Conservation (phyloP, 2,329 filamentous ascomycete species). For the Penicillium corylophilum region DNA sequence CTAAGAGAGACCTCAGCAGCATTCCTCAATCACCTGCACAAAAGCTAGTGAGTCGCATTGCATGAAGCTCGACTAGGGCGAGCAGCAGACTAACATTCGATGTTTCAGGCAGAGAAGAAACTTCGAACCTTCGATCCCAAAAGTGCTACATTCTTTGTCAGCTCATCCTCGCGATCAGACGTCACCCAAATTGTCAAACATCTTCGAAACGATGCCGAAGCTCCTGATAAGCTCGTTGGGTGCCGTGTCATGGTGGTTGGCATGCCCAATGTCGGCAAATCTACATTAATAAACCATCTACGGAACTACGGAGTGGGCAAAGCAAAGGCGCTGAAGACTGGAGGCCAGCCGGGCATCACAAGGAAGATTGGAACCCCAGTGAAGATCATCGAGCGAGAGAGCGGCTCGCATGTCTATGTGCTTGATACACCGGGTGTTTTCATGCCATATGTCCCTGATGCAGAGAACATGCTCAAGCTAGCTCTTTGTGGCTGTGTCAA, state of each 20-base stretch:
- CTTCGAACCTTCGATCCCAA: slow-evolving; percentile 36
- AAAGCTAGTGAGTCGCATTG: slow-evolving; percentile 35
- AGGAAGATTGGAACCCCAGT: slow-evolving; percentile 80
- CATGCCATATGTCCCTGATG: slow-evolving; percentile 81
- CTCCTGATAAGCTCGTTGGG: slow-evolving; percentile 64
- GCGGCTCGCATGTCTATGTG: slow-evolving; percentile 69
- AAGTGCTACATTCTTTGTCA: slow-evolving; percentile 38
- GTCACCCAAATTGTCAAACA: slow-evolving; percentile 34
- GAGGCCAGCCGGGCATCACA: slow-evolving; percentile 85
- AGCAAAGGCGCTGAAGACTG: slow-evolving; percentile 75
- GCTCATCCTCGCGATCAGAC: slow-evolving; percentile 31
- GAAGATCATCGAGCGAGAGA: slow-evolving; percentile 66
- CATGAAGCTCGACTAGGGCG: background rate
- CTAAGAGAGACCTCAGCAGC: slow-evolving; percentile 75
- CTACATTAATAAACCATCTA: slow-evolving; percentile 84
- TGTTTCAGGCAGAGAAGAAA: slow-evolving; percentile 31
- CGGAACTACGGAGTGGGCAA: slow-evolving; percentile 65
- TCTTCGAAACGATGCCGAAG: slow-evolving; percentile 30
- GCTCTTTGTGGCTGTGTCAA: slow-evolving; percentile 88
- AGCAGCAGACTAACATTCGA: background rate
- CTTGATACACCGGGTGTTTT: slow-evolving; percentile 95
- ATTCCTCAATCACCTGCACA: slow-evolving; percentile 40
- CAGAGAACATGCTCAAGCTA: slow-evolving; percentile 92
- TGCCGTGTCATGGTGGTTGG: slow-evolving; percentile 84
- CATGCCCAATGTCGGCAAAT: slow-evolving; percentile 98